Evolutionary conservation across 2,329 filamentous ascomycete genomes (phyloP), one percentile per base, ranked within the genome.

Genomic region (Verticillium dahliae): DNA sequence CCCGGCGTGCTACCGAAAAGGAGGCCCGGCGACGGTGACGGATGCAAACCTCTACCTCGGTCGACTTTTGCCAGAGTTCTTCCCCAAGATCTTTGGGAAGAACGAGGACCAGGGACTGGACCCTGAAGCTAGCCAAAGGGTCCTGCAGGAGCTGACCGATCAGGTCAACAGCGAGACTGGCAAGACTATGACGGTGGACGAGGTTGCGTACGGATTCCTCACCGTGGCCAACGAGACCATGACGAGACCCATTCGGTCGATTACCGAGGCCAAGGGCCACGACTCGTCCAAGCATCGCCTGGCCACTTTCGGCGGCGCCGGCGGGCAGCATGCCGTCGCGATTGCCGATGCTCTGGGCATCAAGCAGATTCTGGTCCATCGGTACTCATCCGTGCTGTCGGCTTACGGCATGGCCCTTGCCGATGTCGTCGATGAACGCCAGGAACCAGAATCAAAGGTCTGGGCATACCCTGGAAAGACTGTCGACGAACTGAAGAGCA

Each of bases 391-490:
- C 0, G 90, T 97, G 0, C 80, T 97, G 0, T 96, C 92, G 1
- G 92, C 92, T 0, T 96, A 96, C 67, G 92, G 92, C 9, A 96
- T 97, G 90, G 92, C 92, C 0, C 78, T 97, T 4, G 93, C 93
- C 11, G 93, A 97, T 69, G 92, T 97, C 0, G 93, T 97, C 0
- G 91, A 97, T 66, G 93, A 97, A 75, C 83, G 89, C 35, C 93
- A 97, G 70, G 91, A 93, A 70, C 90, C 90, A 4, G 84, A 87
- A 41, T 87, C 86, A 2, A 78, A 80, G 15, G 77, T 88, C 6
- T 88, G 85, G 85, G 80, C 81, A 14, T 85, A 87, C 18, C 72
- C 81, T 13, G 81, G 81, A 38, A 80, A 82, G 1, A 84, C 85
- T 0, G 80, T 87, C 5, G 74, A 82, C 7, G 86, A 87, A 50